Evolutionary conservation across 2,329 filamentous ascomycete genomes (phyloP), one percentile per base, ranked within the genome.

Genomic region (Didymella lethalis): DNA sequence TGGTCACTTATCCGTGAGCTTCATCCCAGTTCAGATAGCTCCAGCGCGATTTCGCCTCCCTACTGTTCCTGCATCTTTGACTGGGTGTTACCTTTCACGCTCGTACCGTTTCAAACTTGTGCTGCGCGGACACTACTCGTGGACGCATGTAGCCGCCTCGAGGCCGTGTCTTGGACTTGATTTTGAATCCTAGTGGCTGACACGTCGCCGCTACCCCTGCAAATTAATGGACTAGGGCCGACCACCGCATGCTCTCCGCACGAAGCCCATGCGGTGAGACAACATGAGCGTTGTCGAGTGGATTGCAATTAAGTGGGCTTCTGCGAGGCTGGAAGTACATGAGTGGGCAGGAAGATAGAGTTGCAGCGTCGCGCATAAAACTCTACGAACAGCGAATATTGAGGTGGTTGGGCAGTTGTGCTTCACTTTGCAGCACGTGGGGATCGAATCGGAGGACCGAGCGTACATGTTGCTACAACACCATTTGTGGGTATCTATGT

Each of bases 21-120:
- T 57, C 47, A 61, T 61, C 63, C 66, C 60, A 48, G 60, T 63
- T 59, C 57, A 51, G 62, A 58, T 54, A 54, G 49, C 38, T 41
- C 57, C 50, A 54, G 29, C 56, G 47, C 44, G 50, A 53, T 43
- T 36, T 48, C 46, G 47, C 43, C 57, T 52, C 52, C 28, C 57
- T 48, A 58, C 51, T 34, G 72, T 74, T 72, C 68, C 72, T 75
- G 72, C 72, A 69, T 70, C 61, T 74, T 49, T 67, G 45, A 75
- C 67, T 75, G 72, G 73, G 61, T 67, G 64, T 46, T 54, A 53
- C 59, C 63, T 62, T 65, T 54, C 62, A 55, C 41, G 62, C 54
- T 62, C 60, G 60, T 66, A 63, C 62, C 56, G 65, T 69, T 64
- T 71, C 65, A 64, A 69, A 59, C 63, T 66, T 64, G 64, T 62